These are phyloP conservation scores for Penicillium pulvis DNA, from an alignment of 495 filamentous ascomycete species.

Conservation along the genomic window DNA sequence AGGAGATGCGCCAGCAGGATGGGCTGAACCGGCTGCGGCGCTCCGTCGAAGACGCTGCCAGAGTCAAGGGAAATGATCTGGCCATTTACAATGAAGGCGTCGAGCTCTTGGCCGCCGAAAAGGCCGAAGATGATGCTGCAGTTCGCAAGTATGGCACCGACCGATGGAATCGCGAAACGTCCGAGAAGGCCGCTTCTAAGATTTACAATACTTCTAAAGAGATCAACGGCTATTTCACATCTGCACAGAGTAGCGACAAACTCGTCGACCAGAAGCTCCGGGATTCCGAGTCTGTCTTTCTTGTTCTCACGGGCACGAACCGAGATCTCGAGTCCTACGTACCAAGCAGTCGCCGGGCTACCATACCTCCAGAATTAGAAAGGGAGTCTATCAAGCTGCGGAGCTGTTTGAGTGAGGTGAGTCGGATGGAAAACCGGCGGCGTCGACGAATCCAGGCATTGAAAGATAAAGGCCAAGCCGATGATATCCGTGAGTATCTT, in stretches of 20 bases:
- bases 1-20: conserved; percentile 93
- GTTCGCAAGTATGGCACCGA: conserved; percentile 84
- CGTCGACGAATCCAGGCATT: conserved; percentile 74
- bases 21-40: conserved; percentile 72
- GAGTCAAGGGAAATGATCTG: conserved; percentile 74
- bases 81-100: conserved; percentile 80
- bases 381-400: conserved; percentile 73
- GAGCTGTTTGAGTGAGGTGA: conserved; percentile 78
- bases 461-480: conserved; percentile 73
- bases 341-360: conserved; percentile 76
- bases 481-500: conserved; percentile 76
- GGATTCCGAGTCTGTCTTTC: conserved; percentile 71
- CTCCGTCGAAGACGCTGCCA: conserved; percentile 83
- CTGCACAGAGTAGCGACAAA: conserved; percentile 78
- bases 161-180: conserved; percentile 74
- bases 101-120: conserved; percentile 73
- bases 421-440: conserved; percentile 74
- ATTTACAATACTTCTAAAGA: conserved; percentile 74
- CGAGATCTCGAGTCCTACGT: conserved; percentile 84
- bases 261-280: conserved; percentile 78
- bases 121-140: conserved; percentile 75
- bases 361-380: conserved; percentile 79
- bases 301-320: conserved; percentile 74
- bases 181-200: conserved; percentile 68
- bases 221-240: conserved; percentile 85